phyloP scores from a whole-genome alignment of 202 grass and related monocot genomes.

The Musa balbisiana region DNA sequence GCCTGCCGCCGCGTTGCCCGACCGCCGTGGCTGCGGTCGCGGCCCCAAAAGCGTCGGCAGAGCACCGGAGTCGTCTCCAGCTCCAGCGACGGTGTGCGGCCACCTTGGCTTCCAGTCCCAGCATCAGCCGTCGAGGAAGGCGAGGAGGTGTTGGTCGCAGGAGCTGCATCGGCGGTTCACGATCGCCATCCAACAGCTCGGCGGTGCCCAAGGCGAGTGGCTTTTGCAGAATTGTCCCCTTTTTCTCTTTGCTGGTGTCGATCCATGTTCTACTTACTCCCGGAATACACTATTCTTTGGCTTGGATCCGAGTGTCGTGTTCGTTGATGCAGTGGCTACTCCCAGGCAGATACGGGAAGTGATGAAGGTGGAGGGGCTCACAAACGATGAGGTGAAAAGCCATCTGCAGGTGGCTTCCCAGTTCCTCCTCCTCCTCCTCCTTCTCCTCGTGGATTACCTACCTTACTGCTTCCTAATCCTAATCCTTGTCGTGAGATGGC shows the following conservation, averaged over 20 bases:
- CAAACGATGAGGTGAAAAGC: constrained; percentile 97
- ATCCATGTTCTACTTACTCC: too few relatives aligned
- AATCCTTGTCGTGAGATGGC: neutral
- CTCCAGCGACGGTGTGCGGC: neutral
- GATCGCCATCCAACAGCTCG: constrained; percentile 54
- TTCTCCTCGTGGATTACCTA: neutral
- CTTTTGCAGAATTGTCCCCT: neutral
- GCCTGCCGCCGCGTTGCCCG: constrained; percentile 6
- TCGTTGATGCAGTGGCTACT: constrained; percentile 57
- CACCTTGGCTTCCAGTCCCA: constrained; percentile 33
- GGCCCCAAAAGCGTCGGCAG: constrained; percentile 6
- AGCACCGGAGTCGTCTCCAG: neutral
- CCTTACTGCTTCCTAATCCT: neutral
- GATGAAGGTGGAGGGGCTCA: constrained; percentile 90
- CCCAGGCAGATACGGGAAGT: constrained; percentile 90
- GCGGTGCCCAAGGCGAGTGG: constrained; percentile 59
- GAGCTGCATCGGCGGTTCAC: constrained; percentile 78
- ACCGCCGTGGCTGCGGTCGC: neutral
- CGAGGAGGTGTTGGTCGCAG: constrained; percentile 83
- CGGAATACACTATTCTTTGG: neutral
- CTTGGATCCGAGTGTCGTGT: neutral
- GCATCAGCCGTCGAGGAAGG: constrained; percentile 49
- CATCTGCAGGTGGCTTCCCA: constrained; percentile 68
- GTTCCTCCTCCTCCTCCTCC: neutral
- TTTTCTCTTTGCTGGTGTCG: too few relatives aligned